Percentiles rank a stretch among this genome's conserved stretches.
These are phyloP conservation scores for Dactylis glomerata DNA, from an alignment of 176 grass and related monocot species.

Conservation along the genomic window DNA sequence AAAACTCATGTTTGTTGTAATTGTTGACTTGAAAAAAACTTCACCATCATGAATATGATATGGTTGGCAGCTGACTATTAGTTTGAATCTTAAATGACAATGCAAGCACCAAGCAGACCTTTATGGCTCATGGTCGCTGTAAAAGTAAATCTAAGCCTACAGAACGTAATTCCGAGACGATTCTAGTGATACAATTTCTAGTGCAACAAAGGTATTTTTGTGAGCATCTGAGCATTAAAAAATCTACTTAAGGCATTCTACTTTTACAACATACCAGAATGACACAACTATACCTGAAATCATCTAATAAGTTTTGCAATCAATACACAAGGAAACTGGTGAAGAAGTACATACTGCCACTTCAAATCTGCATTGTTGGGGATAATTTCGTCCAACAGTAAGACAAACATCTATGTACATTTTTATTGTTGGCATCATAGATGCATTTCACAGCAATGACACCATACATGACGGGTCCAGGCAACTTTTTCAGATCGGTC, in stretches of 20 bases:
- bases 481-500: no score
- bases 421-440: no score
- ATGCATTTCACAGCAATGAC: no score
- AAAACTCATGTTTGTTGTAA: constrained; percentile 52
- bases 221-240: constrained; percentile 1
- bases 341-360: constrained; percentile 53
- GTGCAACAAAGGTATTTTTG: background rate
- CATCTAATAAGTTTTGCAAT: background rate
- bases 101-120: background rate
- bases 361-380: constrained; percentile 49
- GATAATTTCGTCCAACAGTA: constrained; percentile 63
- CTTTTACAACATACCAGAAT: background rate
- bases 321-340: background rate
- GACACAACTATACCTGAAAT: background rate
- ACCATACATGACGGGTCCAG: no score
- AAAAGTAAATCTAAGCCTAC: background rate
- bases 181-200: background rate
- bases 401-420: no score
- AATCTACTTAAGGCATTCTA: constrained; percentile 3
- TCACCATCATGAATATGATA: constrained; percentile 68
- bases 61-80: constrained; percentile 9
- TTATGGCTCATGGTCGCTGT: background rate
- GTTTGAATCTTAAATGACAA: background rate
- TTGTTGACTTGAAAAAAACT: constrained; percentile 60
- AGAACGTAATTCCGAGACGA: constrained; percentile 1